phyloP scores from a whole-genome alignment of 2,329 filamentous ascomycete genomes.

The Colletotrichum acutatum region DNA sequence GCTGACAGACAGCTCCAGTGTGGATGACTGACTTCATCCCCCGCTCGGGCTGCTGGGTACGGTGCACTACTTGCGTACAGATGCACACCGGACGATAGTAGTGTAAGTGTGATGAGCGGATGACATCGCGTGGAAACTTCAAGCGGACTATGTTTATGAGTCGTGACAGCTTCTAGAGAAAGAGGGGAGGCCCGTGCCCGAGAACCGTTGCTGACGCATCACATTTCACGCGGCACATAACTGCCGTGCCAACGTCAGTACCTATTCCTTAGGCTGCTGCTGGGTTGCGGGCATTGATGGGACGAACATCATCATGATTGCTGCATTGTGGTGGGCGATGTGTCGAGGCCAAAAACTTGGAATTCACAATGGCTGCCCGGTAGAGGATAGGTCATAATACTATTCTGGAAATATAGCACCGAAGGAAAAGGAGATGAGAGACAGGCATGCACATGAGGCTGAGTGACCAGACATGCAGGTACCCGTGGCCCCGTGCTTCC shows the following conservation, averaged over 20 bases:
- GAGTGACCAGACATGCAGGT: neutral
- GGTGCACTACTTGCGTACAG: neutral
- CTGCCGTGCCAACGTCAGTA: neutral
- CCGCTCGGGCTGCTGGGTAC: neutral
- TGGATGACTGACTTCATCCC: slow-evolving; percentile 27
- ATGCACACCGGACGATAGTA: neutral
- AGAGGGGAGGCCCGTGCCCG: neutral
- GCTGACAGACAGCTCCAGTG: neutral
- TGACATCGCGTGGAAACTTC: neutral
- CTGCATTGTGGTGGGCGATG: neutral
- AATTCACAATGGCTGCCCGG: neutral
- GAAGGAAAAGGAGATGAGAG: neutral
- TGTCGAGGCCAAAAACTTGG: neutral
- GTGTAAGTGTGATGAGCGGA: neutral
- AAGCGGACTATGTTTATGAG: neutral
- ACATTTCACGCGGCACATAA: neutral
- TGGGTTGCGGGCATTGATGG: neutral
- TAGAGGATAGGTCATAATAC: neutral
- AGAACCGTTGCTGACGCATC: neutral
- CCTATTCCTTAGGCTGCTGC: neutral
- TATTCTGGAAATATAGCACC: neutral
- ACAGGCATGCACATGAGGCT: neutral
- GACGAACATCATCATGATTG: neutral
- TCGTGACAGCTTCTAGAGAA: slow-evolving; percentile 12
- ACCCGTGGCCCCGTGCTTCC: neutral